Conservation (phyloP, 768 basidiomycete genomes). For the Boletus edulis region DNA sequence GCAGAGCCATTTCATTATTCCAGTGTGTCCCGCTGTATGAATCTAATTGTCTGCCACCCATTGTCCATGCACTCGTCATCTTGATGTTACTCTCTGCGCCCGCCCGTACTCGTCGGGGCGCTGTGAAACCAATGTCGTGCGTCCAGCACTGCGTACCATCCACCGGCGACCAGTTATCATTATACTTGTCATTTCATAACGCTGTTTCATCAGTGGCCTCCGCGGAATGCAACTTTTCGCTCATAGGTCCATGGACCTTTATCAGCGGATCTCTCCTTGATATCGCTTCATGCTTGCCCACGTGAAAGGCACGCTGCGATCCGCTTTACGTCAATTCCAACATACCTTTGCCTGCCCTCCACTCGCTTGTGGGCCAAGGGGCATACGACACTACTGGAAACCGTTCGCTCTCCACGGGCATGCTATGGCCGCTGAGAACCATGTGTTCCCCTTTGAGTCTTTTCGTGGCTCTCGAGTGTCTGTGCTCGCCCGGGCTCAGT, state of each 20-base stretch:
- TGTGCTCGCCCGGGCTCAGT: slow-evolving; percentile 6
- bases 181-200: not conserved
- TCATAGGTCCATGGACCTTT: slow-evolving; percentile 24
- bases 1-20: slow-evolving; percentile 28
- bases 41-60: slow-evolving; percentile 30
- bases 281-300: slow-evolving; percentile 14
- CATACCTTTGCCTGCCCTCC: slow-evolving; percentile 31
- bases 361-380: slow-evolving; percentile 31
- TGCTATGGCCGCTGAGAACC: slow-evolving; percentile 16
- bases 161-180: not conserved
- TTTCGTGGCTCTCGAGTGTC: slow-evolving; percentile 11
- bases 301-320: slow-evolving; percentile 20
- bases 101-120: slow-evolving; percentile 22
- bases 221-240: not conserved
- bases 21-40: slow-evolving; percentile 22
- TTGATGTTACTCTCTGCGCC: slow-evolving; percentile 9
- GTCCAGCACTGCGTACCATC: not conserved
- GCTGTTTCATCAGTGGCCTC: not conserved
- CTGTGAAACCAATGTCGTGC: slow-evolving; percentile 1
- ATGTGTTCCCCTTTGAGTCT: slow-evolving; percentile 12
- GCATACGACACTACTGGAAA: slow-evolving; percentile 12
- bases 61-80: slow-evolving; percentile 22
- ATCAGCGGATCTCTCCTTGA: slow-evolving; percentile 28
- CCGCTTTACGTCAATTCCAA: slow-evolving; percentile 28
- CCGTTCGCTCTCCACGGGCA: slow-evolving; percentile 29